Evolutionary conservation across 1,139 yeast species (phyloP).

Genomic region (Saccharomyces hybrid): DNA sequence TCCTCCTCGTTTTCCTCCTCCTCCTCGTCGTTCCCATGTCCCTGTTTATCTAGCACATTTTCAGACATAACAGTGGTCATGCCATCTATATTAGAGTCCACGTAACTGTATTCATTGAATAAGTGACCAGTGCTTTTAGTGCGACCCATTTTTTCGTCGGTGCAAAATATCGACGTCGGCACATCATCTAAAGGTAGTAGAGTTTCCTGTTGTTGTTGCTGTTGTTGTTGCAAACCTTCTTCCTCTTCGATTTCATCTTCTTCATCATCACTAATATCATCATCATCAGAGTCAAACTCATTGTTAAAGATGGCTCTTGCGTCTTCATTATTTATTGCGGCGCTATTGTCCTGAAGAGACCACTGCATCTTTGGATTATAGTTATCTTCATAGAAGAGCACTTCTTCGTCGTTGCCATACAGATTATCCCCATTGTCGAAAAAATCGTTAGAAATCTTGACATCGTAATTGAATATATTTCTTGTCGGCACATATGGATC

Average conservation of each 20-base stretch:
- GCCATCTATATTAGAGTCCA: constrained; percentile 26
- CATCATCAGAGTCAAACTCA: constrained; percentile 36
- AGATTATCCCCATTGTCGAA: constrained; percentile 8
- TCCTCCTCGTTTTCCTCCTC: constrained; percentile 11
- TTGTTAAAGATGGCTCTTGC: constrained; percentile 40
- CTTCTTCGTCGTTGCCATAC: constrained; percentile 13
- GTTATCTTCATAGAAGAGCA: constrained; percentile 20
- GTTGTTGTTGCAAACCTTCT: neutral
- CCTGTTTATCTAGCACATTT: neutral
- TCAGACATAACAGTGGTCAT: neutral
- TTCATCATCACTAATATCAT: constrained; percentile 28
- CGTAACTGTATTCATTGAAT: constrained; percentile 37
- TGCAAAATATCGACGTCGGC: neutral
- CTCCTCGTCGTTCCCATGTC: neutral
- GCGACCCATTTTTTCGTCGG: neutral
- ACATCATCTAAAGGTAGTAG: neutral
- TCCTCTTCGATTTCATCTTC: constrained; percentile 30
- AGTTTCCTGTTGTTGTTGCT: neutral
- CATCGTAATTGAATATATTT: constrained; percentile 4
- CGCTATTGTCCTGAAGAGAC: constrained; percentile 32
- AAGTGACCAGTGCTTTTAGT: constrained; percentile 33
- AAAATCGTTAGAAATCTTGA: constrained; percentile 10
- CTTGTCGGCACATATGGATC: constrained; percentile 3
- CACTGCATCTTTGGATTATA: constrained; percentile 36
- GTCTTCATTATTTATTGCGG: constrained; percentile 24